phyloP scores from a whole-genome alignment of 1,284 basidiomycete genomes.

The Phellopilus nigrolimitatus region DNA sequence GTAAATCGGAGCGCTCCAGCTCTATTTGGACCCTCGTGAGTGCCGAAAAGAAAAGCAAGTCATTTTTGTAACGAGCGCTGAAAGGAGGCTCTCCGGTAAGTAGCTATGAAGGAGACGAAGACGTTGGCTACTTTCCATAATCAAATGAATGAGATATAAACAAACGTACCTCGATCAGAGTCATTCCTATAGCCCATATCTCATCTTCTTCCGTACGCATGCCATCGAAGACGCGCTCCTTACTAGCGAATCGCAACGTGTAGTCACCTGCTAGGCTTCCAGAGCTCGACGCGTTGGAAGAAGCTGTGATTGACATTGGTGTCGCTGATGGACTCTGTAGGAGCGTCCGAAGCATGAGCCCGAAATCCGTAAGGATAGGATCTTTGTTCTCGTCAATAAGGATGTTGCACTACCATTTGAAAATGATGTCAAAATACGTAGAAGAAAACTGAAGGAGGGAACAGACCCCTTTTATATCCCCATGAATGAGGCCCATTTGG shows the following conservation, averaged over 20 bases:
- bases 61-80: not conserved
- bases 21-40: not conserved
- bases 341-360: slow-evolving; percentile 4
- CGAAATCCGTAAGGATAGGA: slow-evolving; percentile 9
- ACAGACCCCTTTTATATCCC: slow-evolving; percentile 15
- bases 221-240: slow-evolving; percentile 2
- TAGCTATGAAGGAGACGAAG: not conserved
- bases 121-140: no score
- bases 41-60: not conserved
- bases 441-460: not conserved
- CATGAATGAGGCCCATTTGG: slow-evolving; percentile 13
- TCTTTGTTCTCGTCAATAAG: not conserved
- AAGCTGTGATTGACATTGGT: slow-evolving; percentile 4
- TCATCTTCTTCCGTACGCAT: slow-evolving; percentile 5
- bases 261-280: not conserved
- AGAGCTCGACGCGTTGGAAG: not conserved
- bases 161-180: slow-evolving; percentile 1
- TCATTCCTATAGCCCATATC: slow-evolving; percentile 15
- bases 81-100: slow-evolving; percentile 10
- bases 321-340: not conserved
- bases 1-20: not conserved
- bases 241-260: slow-evolving; percentile 8
- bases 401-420: not conserved
- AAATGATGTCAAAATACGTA: not conserved
- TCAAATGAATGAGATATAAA: no score